Base-by-base conservation (phyloP, 495 filamentous ascomycete species). In the Annulohypoxylon moriforme region DNA sequence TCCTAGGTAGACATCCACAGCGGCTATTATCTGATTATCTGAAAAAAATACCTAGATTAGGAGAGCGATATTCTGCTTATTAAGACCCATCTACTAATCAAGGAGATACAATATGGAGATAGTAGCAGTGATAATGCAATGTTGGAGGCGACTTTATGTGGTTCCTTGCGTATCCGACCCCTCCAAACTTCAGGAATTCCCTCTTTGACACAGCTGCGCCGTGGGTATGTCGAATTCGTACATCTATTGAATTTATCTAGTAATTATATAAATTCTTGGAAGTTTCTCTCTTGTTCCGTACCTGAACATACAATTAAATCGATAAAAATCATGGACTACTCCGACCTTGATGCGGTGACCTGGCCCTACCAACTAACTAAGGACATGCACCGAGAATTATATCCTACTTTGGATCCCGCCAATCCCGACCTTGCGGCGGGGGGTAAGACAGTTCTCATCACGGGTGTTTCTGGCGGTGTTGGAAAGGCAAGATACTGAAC, bases 371-470 rank as follows among this genome's bases (percentile, higher is more conserved):
- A 61, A 20, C 61, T 72, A 22, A 78, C 76, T 61, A 77, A 78
- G 18, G 31, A 20, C 22, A 6, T 67, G 20, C 63, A 58, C 38
- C 68, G 68, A 34, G 78, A 81, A 33, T 50, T 78, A 31, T 83
- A 84, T 68, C 77, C 80, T 18, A 72, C 70, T 4, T 72, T 83
- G 46, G 69, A 78, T n/a, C 80, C 82, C 14, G 53, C 77, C 29
- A 71, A 72, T 6, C 75, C 78, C 3, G 72, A 68, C 11, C 73
- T 80, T 29, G 79, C 78, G 9, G 77, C 80, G 36, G 72, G 72
- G 5, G 81, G 78, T 2, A 81, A 80, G 66, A 80, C 81, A 4
- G 68, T 81, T 16, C 61, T 84, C 22, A 77, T 84, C 56, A 84
- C 82, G 20, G 81, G 82, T 13, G 81, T 76, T 25, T 75, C 73